Conservation (phyloP, 2,329 filamentous ascomycete genomes). For the Cladorrhinum sp. region DNA sequence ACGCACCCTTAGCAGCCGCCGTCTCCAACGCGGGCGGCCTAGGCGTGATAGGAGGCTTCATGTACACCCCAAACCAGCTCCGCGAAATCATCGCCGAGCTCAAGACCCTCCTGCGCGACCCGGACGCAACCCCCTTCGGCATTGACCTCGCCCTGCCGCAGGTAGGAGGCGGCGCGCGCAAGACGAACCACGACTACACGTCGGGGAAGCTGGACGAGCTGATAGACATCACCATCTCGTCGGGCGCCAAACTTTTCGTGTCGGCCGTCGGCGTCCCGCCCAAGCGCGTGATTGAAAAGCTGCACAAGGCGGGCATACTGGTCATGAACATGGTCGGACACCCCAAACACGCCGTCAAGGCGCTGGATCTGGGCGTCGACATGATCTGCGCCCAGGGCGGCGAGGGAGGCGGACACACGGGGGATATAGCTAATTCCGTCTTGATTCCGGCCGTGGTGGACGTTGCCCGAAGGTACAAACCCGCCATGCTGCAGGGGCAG, state of each 20-base stretch:
- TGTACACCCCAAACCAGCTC: slow-evolving; percentile 71
- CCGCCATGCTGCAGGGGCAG: slow-evolving; percentile 64
- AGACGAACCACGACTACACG: slow-evolving; percentile 96
- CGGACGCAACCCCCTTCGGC: slow-evolving; percentile 78
- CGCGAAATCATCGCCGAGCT: slow-evolving; percentile 81
- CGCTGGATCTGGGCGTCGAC: slow-evolving; percentile 80
- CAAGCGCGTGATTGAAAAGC: slow-evolving; percentile 63
- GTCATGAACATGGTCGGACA: slow-evolving; percentile 98
- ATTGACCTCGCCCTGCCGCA: slow-evolving; percentile 90
- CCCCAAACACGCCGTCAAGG: slow-evolving; percentile 87
- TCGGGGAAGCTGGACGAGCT: slow-evolving; percentile 83
- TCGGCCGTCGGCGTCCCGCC: slow-evolving; percentile 86
- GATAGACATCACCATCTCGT: slow-evolving; percentile 79
- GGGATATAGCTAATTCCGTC: slow-evolving; percentile 80
- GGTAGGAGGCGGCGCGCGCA: slow-evolving; percentile 76
- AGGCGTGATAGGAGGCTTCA: slow-evolving; percentile 69
- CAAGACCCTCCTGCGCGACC: slow-evolving; percentile 65
- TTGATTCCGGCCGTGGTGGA: slow-evolving; percentile 86
- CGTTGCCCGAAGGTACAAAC: slow-evolving; percentile 69
- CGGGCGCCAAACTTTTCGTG: slow-evolving; percentile 82
- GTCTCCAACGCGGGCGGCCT: slow-evolving; percentile 87
- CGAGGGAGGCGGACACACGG: slow-evolving; percentile 91
- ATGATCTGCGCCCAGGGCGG: slow-evolving; percentile 90
- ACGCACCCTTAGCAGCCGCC: slow-evolving; percentile 74
- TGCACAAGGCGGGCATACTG: slow-evolving; percentile 77